A percentile compares a stretch with the other conserved stretches of the same genome.
phyloP scores from a whole-genome alignment of 2,329 filamentous ascomycete species.

The Arachnomyces sp. region DNA sequence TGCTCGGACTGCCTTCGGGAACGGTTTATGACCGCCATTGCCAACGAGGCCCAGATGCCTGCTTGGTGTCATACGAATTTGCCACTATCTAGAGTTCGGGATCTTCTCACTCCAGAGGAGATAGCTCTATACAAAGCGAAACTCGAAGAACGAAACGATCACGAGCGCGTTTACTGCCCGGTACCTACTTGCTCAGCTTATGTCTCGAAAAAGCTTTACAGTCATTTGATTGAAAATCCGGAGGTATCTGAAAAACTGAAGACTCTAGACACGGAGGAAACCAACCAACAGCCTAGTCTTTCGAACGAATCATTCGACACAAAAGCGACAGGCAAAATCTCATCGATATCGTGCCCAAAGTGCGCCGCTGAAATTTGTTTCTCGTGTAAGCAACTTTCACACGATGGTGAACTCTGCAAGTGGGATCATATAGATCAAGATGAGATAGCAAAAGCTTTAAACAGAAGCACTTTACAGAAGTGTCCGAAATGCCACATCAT shows the following conservation, averaged over 20 bases:
- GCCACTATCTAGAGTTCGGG: constrained; percentile 33
- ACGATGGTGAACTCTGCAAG: constrained; percentile 22
- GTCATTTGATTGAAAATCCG: no score
- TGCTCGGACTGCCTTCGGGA: constrained; percentile 12
- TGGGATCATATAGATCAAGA: constrained; percentile 33
- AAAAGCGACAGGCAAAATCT: no score
- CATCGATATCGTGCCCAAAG: constrained; percentile 35
- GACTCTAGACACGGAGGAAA: no score
- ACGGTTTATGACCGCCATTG: constrained; percentile 37
- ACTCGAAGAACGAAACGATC: constrained; percentile 42
- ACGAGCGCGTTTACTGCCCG: constrained; percentile 44
- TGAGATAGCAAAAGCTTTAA: constrained; percentile 28
- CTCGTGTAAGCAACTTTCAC: constrained; percentile 37
- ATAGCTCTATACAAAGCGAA: constrained; percentile 33
- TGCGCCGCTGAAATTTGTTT: constrained; percentile 39
- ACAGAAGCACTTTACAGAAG: constrained; percentile 41
- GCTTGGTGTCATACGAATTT: constrained; percentile 40
- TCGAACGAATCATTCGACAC: no score
- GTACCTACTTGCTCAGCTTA: constrained; percentile 42
- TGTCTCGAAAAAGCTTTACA: constrained; percentile 33
- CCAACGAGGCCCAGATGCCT: constrained; percentile 36
- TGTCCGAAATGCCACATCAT: constrained; percentile 45
- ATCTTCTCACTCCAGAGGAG: constrained; percentile 29
- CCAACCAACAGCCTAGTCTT: no score
- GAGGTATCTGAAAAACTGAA: no score